Evolutionary conservation across 768 basidiomycete species (phyloP).

Genomic region (Suillus spraguei): DNA sequence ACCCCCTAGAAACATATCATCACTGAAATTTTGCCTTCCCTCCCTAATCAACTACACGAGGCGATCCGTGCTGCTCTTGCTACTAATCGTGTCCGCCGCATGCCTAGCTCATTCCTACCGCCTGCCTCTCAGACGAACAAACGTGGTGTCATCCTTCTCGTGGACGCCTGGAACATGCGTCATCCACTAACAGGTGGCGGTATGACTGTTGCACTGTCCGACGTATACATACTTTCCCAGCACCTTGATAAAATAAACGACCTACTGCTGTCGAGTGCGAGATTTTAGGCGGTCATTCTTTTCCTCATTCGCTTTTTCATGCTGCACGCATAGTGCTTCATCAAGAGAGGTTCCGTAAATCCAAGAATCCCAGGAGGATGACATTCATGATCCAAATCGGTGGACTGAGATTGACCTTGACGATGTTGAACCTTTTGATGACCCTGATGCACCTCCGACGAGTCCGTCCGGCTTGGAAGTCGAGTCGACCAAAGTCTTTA

Average conservation of each 20-base stretch:
- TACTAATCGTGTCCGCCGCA: conserved; percentile 79
- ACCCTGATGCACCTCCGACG: background rate
- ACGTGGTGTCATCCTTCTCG: conserved; percentile 80
- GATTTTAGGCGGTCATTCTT: no score
- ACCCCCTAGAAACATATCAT: conserved; percentile 64
- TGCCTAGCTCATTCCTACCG: conserved; percentile 96
- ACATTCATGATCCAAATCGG: background rate
- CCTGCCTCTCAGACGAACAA: conserved; percentile 68
- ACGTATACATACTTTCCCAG: conserved; percentile 73
- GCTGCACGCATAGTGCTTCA: background rate
- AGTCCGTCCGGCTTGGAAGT: background rate
- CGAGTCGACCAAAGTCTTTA: background rate
- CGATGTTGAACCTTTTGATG: background rate
- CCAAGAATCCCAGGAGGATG: background rate
- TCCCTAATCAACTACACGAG: conserved; percentile 71
- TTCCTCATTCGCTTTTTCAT: background rate
- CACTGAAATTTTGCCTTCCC: conserved; percentile 72
- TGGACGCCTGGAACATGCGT: conserved; percentile 99
- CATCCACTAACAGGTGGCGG: conserved; percentile 98
- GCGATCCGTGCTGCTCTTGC: conserved; percentile 68
- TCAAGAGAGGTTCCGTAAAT: background rate
- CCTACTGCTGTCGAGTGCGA: conserved; percentile 20
- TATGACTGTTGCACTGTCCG: conserved; percentile 94
- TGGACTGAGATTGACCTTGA: no score
- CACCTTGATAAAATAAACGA: conserved; percentile 52